phyloP scores from a whole-genome alignment of 495 filamentous ascomycete genomes.

The Penicillium roqueforti region DNA sequence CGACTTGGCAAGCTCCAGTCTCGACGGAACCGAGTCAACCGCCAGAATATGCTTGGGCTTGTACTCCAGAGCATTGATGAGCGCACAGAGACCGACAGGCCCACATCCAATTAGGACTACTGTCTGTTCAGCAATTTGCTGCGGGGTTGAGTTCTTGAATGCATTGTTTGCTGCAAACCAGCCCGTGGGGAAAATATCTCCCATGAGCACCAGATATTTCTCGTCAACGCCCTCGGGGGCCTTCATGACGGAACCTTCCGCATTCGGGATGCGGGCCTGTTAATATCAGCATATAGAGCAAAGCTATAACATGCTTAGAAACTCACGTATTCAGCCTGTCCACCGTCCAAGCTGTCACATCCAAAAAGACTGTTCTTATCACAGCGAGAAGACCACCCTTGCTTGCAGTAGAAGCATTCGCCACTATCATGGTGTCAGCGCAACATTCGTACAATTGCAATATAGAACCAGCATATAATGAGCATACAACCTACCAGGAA shows the following conservation, averaged over 20 bases:
- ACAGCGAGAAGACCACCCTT: slow-evolving; percentile 80
- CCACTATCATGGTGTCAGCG: slow-evolving; percentile 45
- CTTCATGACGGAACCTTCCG: slow-evolving; percentile 76
- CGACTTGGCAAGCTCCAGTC: slow-evolving; percentile 69
- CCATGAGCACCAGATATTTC: slow-evolving; percentile 69
- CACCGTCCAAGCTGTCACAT: slow-evolving; percentile 69
- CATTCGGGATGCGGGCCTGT: slow-evolving; percentile 72
- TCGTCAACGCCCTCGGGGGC: slow-evolving; percentile 73
- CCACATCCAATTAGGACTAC: slow-evolving; percentile 88
- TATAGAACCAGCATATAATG: not conserved
- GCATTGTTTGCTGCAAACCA: slow-evolving; percentile 86
- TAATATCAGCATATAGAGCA: not conserved
- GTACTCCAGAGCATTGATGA: slow-evolving; percentile 77
- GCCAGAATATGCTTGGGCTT: slow-evolving; percentile 79
- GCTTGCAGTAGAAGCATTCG: slow-evolving; percentile 86
- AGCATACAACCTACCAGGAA: slow-evolving; percentile 60
- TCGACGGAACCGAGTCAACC: slow-evolving; percentile 74
- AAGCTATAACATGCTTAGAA: not conserved
- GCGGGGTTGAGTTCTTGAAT: slow-evolving; percentile 60
- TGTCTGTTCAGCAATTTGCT: slow-evolving; percentile 62
- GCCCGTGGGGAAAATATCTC: slow-evolving; percentile 67
- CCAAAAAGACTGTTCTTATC: slow-evolving; percentile 73
- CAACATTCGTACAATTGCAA: not conserved
- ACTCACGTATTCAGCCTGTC: slow-evolving; percentile 77
- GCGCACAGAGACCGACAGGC: slow-evolving; percentile 80